These are phyloP conservation scores for Massospora cicadina DNA, from an alignment of 371 early-diverging fungal genomes.

Conservation along the genomic window DNA sequence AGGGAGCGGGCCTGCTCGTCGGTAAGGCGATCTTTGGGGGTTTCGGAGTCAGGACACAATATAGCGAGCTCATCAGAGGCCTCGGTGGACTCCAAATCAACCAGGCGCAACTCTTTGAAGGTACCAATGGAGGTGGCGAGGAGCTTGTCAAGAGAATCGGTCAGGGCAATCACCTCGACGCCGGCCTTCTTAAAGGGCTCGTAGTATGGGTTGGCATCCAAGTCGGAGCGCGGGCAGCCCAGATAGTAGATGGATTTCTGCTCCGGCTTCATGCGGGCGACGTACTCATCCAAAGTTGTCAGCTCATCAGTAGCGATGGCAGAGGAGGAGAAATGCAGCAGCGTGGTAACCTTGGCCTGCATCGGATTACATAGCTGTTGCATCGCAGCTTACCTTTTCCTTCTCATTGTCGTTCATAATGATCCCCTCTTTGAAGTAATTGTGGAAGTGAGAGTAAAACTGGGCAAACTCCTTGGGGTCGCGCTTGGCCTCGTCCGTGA, in stretches of 20 bases:
- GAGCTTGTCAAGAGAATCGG: constrained; percentile 81
- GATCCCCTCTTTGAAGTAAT: constrained; percentile 78
- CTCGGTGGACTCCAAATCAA: constrained; percentile 26
- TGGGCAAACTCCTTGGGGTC: constrained; percentile 51
- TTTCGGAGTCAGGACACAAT: neutral
- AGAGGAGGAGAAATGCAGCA: constrained; percentile 76
- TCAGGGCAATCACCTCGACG: constrained; percentile 65
- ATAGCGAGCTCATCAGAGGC: constrained; percentile 14
- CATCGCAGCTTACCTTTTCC: constrained; percentile 15
- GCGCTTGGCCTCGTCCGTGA: constrained; percentile 47
- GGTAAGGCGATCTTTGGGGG: constrained; percentile 18
- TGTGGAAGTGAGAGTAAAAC: constrained; percentile 72
- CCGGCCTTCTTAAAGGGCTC: constrained; percentile 63
- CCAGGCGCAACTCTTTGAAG: constrained; percentile 58
- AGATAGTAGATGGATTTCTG: constrained; percentile 89
- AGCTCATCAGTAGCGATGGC: constrained; percentile 33
- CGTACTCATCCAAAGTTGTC: constrained; percentile 74
- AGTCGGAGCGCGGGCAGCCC: constrained; percentile 59
- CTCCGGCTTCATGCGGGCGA: constrained; percentile 60
- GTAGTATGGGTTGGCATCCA: constrained; percentile 70
- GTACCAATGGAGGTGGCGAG: constrained; percentile 53
- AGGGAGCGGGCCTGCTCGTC: constrained; percentile 37
- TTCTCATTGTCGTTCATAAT: constrained; percentile 55
- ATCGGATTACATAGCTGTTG: neutral
- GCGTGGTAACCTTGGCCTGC: constrained; percentile 42